These are phyloP conservation scores for Suhomyces ambrosiae DNA, from an alignment of 1,139 yeast genomes.

Conservation along the genomic window DNA sequence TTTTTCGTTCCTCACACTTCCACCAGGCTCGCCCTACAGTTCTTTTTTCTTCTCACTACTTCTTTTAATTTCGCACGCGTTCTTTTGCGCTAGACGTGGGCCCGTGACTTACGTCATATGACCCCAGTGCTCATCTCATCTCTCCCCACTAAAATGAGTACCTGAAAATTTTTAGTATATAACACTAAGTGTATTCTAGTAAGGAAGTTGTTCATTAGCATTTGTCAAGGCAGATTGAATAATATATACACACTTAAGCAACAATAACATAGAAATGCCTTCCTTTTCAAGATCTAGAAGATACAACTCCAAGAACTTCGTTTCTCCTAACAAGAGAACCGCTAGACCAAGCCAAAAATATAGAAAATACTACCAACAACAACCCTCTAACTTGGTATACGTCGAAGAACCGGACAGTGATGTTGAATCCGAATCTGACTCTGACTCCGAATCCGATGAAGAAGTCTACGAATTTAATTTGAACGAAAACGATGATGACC, in stretches of 20 bases:
- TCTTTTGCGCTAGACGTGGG: conserved; percentile 5
- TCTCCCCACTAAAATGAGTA: conserved; percentile 6
- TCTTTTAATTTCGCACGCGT: conserved; percentile 11
- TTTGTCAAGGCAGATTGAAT: too few species aligned
- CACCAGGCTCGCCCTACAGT: conserved; percentile 1
- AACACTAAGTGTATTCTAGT: conserved; percentile 7
- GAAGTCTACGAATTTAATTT: conserved; percentile 32
- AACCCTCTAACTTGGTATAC: conserved; percentile 34
- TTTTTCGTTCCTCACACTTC: conserved; percentile 10
- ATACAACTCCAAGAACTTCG: conserved; percentile 12
- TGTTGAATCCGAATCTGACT: conserved; percentile 14
- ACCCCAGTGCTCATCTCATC: conserved; percentile 12
- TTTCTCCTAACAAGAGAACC: conserved; percentile 6
- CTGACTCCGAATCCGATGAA: conserved; percentile 14
- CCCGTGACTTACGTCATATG: conserved; percentile 15
- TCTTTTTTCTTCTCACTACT: conserved; percentile 9
- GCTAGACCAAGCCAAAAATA: conserved; percentile 21
- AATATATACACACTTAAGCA: conserved; percentile 2
- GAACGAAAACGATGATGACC: conserved; percentile 19
- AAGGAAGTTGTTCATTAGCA: too few species aligned
- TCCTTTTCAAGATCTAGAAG: conserved; percentile 13
- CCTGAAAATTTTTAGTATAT: conserved; percentile 14
- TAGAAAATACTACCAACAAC: conserved; percentile 39
- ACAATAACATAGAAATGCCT: conserved; percentile 11
- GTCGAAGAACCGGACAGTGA: conserved; percentile 45